Percentiles rank a stretch among this genome's conserved stretches.
Evolutionary conservation across 768 basidiomycete genomes (phyloP).

Genomic region (Ramaria sp.): DNA sequence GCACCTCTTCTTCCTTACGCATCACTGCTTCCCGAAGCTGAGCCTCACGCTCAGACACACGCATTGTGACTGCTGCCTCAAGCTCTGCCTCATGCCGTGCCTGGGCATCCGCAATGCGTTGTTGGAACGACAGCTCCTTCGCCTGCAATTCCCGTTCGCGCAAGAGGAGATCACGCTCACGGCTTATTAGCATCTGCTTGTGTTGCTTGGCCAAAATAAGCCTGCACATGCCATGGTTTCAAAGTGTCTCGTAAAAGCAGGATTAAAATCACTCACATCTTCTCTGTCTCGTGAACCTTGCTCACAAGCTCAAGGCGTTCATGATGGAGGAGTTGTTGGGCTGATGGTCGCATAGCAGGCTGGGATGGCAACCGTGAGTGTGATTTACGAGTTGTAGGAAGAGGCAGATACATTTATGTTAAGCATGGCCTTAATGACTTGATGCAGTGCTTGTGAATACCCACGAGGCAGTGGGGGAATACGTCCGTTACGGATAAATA

Average conservation of each 20-base stretch:
- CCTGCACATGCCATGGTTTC: constrained; percentile 27
- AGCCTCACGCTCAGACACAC: constrained; percentile 39
- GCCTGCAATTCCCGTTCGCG: constrained; percentile 56
- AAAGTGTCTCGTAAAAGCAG: neutral
- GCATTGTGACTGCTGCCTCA: constrained; percentile 5
- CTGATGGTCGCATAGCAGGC: constrained; percentile 84
- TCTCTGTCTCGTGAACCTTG: constrained; percentile 69
- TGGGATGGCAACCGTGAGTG: constrained; percentile 18
- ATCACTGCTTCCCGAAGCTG: constrained; percentile 35
- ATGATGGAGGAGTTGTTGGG: constrained; percentile 69
- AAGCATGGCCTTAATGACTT: constrained; percentile 81
- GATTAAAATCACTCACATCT: constrained; percentile 40
- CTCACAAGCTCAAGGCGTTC: constrained; percentile 63
- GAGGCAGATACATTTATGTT: constrained; percentile 56
- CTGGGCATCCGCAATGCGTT: constrained; percentile 6
- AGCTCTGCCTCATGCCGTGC: constrained; percentile 11
- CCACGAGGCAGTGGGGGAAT: constrained; percentile 82
- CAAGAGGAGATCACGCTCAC: constrained; percentile 52
- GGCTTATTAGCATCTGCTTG: constrained; percentile 40
- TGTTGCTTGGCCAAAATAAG: constrained; percentile 55
- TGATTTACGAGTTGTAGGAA: constrained; percentile 1
- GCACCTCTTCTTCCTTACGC: constrained; percentile 56
- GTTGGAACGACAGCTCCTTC: constrained; percentile 41
- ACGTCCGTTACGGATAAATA: constrained; percentile 77
- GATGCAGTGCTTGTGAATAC: constrained; percentile 62